These are phyloP conservation scores for Solanum neorickii DNA, from an alignment of 257 asterid species.

Conservation along the genomic window DNA sequence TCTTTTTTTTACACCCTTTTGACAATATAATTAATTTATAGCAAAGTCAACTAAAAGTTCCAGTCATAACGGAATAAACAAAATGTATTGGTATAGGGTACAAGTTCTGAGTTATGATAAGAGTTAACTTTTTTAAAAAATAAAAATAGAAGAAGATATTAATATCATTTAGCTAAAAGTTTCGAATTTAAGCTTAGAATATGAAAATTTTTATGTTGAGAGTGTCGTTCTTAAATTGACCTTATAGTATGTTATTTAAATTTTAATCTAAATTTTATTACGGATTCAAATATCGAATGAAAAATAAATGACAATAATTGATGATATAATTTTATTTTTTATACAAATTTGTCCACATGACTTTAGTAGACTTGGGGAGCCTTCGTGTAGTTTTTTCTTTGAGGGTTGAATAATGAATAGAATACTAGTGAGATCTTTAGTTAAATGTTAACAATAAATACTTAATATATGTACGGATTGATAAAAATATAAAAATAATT, in stretches of 20 bases:
- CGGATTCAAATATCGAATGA: rapidly evolving
- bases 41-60: background rate
- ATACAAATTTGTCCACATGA: background rate
- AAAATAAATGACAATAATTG: too few species aligned
- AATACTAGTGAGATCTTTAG: too few species aligned
- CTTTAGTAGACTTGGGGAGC: background rate
- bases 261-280: too few species aligned
- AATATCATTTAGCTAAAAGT: too few species aligned
- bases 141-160: too few species aligned
- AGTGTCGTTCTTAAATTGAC: too few species aligned
- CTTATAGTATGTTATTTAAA: rapidly evolving
- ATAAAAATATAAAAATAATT: too few species aligned
- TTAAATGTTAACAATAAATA: too few species aligned
- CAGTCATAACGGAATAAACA: background rate
- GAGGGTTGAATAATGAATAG: too few species aligned
- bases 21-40: background rate
- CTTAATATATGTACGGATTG: too few species aligned
- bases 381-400: background rate
- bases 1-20: background rate
- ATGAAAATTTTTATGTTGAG: too few species aligned
- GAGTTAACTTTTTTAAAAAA: too few species aligned
- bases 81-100: background rate
- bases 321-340: background rate
- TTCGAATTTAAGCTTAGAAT: rapidly evolving
- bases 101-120: background rate